These are phyloP conservation scores for Sarcocystis neurona DNA, from an alignment of 169 alveolate genomes.

Conservation along the genomic window DNA sequence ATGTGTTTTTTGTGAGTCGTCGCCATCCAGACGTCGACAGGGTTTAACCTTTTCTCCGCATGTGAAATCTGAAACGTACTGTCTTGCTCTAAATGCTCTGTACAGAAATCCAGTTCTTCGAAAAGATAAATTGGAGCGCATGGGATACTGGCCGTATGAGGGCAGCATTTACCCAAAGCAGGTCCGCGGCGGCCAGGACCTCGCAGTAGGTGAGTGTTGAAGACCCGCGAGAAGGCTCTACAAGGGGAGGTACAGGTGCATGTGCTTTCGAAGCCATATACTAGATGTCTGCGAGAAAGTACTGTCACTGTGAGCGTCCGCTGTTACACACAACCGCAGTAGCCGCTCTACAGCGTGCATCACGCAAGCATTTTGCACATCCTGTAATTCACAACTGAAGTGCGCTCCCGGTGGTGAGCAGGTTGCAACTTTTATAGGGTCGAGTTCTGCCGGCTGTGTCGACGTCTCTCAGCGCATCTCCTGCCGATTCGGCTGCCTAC, in stretches of 20 bases:
- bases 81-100: neutral
- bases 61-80: too few relatives aligned
- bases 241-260: neutral
- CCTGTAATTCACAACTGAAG: too few relatives aligned
- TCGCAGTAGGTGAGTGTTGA: neutral
- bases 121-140: neutral
- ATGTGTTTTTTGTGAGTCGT: too few relatives aligned
- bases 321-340: neutral
- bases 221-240: neutral
- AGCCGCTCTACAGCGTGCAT: too few relatives aligned
- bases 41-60: too few relatives aligned
- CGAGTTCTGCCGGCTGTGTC: neutral
- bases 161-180: neutral
- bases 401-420: too few relatives aligned
- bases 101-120: neutral
- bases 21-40: too few relatives aligned
- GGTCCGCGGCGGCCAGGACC: neutral
- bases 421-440: too few relatives aligned
- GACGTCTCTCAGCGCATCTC: neutral
- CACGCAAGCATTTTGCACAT: too few relatives aligned
- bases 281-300: too few relatives aligned
- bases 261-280: too few relatives aligned
- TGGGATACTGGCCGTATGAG: conserved; percentile 14
- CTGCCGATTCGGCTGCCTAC: neutral
- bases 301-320: neutral